Base-by-base conservation (phyloP, 495 filamentous ascomycete genomes). In the Thozetella sp. region DNA sequence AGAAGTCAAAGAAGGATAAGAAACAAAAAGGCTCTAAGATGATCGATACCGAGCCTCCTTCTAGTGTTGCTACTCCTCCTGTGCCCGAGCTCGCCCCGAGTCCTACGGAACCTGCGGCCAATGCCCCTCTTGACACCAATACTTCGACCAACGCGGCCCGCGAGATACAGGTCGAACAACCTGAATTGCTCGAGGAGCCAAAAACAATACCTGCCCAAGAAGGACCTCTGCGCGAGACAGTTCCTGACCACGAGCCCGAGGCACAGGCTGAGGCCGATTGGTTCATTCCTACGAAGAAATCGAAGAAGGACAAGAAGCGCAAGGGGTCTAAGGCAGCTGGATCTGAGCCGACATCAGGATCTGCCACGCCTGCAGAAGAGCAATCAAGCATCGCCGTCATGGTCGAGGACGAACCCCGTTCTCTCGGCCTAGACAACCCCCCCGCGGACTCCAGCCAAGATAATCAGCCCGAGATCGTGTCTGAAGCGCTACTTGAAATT, bases 1-100 rank as follows among this genome's bases (percentile, higher is more conserved):
- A 52, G 27, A 56, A 66, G 58, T 63, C 61, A 45, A 63, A 51
- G 57, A 67, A 62, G 55, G 25, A 37, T 11, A 55, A 55, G 55
- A 43, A 56, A n/a, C n/a, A 19, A n/a, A 48, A 48, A n/a, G n/a
- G n/a, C 10, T 20, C 43, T n/a, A 48, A 13, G 20, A 10, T 13
- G 4, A n/a, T 20, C 43, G 43, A 48, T n/a, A 15, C n/a, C 3
- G 9, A 20, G 43, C 43, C 43, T 15, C 12, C n/a, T 20, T 48
- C 43, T n/a, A n/a, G n/a, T 19, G 43, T 20, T 3, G 4, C 43
- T 15, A 48, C 11, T 15, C 30, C 17, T n/a, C n/a, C n/a, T n/a
- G n/a, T n/a, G n/a, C n/a, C n/a, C n/a, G n/a, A n/a, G n/a, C n/a
- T n/a, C n/a, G n/a, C n/a, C n/a, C n/a, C n/a, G n/a, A n/a, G 6